Evolutionary conservation across 345 rosid genomes (phyloP), one percentile per base, ranked within the genome.

Genomic region (Carallia pectinifolia): DNA sequence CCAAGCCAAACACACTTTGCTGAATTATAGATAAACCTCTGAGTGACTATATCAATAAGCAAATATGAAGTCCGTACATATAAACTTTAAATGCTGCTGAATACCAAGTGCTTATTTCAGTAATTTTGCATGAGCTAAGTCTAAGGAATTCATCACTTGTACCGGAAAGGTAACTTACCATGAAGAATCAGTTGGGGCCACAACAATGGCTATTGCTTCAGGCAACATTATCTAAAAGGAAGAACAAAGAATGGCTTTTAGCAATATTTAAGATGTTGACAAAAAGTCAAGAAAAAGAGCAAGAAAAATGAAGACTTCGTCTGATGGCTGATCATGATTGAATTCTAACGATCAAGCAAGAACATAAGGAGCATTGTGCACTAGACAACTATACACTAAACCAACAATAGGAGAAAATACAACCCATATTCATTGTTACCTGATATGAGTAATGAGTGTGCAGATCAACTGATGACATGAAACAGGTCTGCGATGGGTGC

Each of bases 381-480:
- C 23, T 23, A 5, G 30, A 55, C 59, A 55, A 55, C 7, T 23
- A 19, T 9, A 55, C 52, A 52, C 13, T 16, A 33, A 75, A 23
- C 18, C 36, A 64, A 54, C 36, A 52, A 48, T 50, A 66, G 71
- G 55, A 27, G 48, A 53, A 23, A 9, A 65, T 19, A 67, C 4
- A 40, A 33, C 23, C 55, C 34, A 34, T 31, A 37, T 58, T 58
- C 59, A 19, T 37, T 37, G 40, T 67, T 83, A 95, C 98, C 96
- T 95, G 99, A 72, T 95, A 95, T 0, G 98, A 95, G 85, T 95
- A 95, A 80, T 95, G 99, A 19, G 98, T 95, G 74, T 95, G 99
- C 73, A 95, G 89, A 85, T 92, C 99, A 65, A 95, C 97, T 6
- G 99, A 95, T 59, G 99, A 95, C 99, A 92, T 95, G 88, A 95